Base-by-base conservation (phyloP, 1,284 basidiomycete genomes). In the Naganishia albida region DNA sequence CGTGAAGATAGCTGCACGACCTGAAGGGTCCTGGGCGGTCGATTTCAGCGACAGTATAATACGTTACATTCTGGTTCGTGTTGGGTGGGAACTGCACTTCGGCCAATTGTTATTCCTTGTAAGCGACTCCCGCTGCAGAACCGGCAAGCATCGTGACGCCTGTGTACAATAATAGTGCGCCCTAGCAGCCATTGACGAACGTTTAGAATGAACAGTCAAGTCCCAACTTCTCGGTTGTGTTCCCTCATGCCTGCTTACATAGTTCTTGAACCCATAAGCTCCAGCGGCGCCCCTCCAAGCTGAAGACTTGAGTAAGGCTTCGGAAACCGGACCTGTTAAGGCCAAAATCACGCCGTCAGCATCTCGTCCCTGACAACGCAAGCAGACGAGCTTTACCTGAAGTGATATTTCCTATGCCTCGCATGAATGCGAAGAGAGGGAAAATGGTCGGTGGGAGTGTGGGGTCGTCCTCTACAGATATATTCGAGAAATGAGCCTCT, bases 331-430 rank as follows among this genome's bases (percentile, higher is more conserved):
- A 30, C 74, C 70, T 69, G 51, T 49, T 2, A 26, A 34, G 12
- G 18, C 15, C 20, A 54, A 62, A 40, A 56, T 25, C 23, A 43
- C 18, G 60, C 30, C 40, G 6, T 18, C 49, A 39, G 49, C 25
- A n/a, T n/a, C 18, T 44, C 23, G n/a, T 18, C 7, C 39, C 34
- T 25, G 10, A n/a, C 2, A 60, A 23, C 28, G 3, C 20, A 43
- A n/a, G 13, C 25, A 43, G 25, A 28, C 18, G 18, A 20, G 54
- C 55, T 64, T 53, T 46, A 72, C 75, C 78, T 10, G 74, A 77
- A 2, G 75, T 71, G 54, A 80, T 72, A 66, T 75, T 77, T 7
- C 78, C 79, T 8, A 80, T 69, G 13, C 78, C 79, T 53, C 76
- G 67, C 26, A 72, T 65, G 46, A 75, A 72, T 20, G 75, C 72